These are phyloP conservation scores for Lithospermum erythrorhizon DNA, from an alignment of 257 asterid genomes.

Conservation along the genomic window DNA sequence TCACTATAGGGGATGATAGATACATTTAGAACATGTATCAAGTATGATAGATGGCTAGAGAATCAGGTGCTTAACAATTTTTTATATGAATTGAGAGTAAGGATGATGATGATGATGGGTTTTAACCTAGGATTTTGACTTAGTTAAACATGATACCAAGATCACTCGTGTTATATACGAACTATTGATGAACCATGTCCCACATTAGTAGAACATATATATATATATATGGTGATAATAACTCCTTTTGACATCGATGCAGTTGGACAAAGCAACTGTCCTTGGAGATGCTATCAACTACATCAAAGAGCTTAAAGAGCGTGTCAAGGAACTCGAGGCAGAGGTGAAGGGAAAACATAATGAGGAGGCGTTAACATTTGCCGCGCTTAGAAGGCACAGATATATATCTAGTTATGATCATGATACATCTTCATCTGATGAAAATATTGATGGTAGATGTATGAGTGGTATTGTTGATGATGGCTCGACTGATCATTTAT, in stretches of 20 bases:
- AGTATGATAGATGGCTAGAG: no score
- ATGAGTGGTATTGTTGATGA: not conserved
- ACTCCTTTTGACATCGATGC: not conserved
- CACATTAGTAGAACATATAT: no score
- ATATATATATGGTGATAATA: no score
- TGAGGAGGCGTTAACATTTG: not conserved
- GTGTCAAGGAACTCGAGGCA: constrained; percentile 12
- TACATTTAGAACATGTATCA: no score
- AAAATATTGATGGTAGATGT: constrained; percentile 3
- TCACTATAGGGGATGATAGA: no score
- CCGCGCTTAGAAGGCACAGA: constrained; percentile 6
- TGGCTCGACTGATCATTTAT: not conserved
- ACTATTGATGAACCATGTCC: no score
- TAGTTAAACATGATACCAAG: no score
- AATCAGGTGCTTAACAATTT: no score
- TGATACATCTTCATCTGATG: constrained; percentile 11
- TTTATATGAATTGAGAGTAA: no score
- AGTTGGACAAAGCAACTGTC: constrained; percentile 26
- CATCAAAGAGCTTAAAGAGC: constrained; percentile 20
- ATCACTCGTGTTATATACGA: no score
- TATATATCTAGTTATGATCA: not conserved
- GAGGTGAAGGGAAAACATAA: constrained; percentile 7
- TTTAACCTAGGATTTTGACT: no score
- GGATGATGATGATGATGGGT: no score
- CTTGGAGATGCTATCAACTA: constrained; percentile 21